These are phyloP conservation scores for Trichoderma gracile DNA, from an alignment of 2,329 filamentous ascomycete species.

Conservation along the genomic window DNA sequence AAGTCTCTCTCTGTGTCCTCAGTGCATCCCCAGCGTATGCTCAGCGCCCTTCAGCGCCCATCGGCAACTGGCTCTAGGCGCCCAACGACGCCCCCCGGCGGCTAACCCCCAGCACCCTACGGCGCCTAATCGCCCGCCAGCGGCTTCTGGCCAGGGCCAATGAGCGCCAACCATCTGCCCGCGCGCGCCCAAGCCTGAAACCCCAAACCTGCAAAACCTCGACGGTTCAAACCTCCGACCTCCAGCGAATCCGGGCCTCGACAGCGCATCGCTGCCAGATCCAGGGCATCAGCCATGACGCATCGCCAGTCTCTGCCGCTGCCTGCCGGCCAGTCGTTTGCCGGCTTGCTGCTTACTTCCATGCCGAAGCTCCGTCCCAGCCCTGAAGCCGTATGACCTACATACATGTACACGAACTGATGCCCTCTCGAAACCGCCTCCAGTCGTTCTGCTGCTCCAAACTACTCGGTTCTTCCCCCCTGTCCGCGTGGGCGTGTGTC, in stretches of 20 bases:
- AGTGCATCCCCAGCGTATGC: too few species aligned
- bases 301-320: not conserved
- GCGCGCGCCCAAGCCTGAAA: slow-evolving; percentile 34
- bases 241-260: not conserved
- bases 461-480: not conserved
- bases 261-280: not conserved
- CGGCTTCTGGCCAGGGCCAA: slow-evolving; percentile 28
- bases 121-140: not conserved
- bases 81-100: slow-evolving; percentile 2
- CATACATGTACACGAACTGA: not conserved
- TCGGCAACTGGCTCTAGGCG: not conserved
- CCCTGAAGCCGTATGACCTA: not conserved
- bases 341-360: not conserved
- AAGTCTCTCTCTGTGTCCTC: too few species aligned
- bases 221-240: not conserved
- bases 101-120: not conserved
- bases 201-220: slow-evolving; percentile 30
- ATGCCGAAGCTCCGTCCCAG: slow-evolving; percentile 3
- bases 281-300: slow-evolving; percentile 7
- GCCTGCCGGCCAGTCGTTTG: slow-evolving; percentile 22
- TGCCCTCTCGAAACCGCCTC: not conserved
- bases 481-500: slow-evolving; percentile 16
- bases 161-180: slow-evolving; percentile 24
- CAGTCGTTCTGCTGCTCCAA: slow-evolving; percentile 6
- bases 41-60: too few species aligned